phyloP scores from a whole-genome alignment of 2,329 filamentous ascomycete genomes.

The Graphium sp. region DNA sequence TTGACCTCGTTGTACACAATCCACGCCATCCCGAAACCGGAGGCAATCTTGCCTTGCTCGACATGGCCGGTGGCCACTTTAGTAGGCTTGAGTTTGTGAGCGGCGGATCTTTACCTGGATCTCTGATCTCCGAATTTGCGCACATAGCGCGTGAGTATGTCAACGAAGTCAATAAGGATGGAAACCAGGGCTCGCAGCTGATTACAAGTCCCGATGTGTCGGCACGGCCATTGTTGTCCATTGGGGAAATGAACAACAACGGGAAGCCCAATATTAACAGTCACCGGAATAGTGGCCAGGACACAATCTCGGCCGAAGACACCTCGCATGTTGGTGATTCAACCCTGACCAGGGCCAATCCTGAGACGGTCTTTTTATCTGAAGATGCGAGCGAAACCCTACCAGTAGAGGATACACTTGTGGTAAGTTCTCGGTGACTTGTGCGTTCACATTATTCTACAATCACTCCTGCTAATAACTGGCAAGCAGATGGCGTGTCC shows the following conservation, averaged over 20 bases:
- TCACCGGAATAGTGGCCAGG: no score
- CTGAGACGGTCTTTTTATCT: no score
- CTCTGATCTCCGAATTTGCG: slow-evolving; percentile 19
- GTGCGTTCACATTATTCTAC: slow-evolving; percentile 3
- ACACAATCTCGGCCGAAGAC: no score
- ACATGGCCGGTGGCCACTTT: slow-evolving; percentile 23
- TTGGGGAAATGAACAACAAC: background rate
- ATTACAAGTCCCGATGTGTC: slow-evolving; percentile 4
- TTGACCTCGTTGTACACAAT: slow-evolving; percentile 21
- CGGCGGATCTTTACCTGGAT: slow-evolving; percentile 16
- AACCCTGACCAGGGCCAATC: no score
- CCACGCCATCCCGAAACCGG: slow-evolving; percentile 15
- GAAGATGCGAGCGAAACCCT: no score
- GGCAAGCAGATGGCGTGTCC: background rate
- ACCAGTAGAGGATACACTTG: background rate
- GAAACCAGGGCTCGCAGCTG: background rate
- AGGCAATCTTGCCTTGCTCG: slow-evolving; percentile 19
- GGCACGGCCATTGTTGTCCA: slow-evolving; percentile 1
- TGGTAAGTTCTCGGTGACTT: slow-evolving; percentile 6
- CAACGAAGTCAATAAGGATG: slow-evolving; percentile 6
- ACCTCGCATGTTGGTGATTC: no score
- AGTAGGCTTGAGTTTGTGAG: slow-evolving; percentile 21
- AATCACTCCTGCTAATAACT: slow-evolving; percentile 1
- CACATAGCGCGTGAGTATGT: slow-evolving; percentile 23
- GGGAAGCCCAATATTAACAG: no score